A percentile compares a stretch with the other conserved stretches of the same genome.
These are phyloP conservation scores for Colletotrichum plurivorum DNA, from an alignment of 2,329 filamentous ascomycete species.

Conservation along the genomic window DNA sequence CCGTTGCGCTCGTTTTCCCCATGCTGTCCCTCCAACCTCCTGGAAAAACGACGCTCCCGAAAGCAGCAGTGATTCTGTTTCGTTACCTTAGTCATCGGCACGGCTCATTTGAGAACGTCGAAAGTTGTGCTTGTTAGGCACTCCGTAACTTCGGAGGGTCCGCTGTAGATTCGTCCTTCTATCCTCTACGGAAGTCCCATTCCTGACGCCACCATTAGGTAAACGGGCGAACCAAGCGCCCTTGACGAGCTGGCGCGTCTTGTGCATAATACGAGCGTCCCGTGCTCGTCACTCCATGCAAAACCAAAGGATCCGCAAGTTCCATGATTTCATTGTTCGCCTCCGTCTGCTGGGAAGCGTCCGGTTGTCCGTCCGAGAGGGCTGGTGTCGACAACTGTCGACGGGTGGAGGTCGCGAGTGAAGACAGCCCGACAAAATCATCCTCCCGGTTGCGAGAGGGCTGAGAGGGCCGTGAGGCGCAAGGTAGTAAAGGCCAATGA, in stretches of 20 bases:
- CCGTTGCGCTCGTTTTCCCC: constrained; percentile 25
- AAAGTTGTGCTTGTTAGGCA: neutral
- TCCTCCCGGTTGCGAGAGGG: too few relatives aligned
- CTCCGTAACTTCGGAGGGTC: constrained; percentile 17
- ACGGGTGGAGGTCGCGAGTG: too few relatives aligned
- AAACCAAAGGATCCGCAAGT: neutral
- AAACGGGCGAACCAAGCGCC: neutral
- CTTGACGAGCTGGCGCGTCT: neutral
- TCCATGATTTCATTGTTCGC: too few relatives aligned
- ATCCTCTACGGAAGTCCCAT: constrained; percentile 4
- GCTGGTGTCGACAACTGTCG: too few relatives aligned
- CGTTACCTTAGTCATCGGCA: constrained; percentile 32
- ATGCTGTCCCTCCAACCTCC: constrained; percentile 22
- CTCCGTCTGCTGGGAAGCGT: neutral
- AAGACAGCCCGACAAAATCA: too few relatives aligned
- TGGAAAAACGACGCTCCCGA: constrained; percentile 20
- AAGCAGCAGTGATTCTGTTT: constrained; percentile 23
- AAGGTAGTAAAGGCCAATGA: too few relatives aligned
- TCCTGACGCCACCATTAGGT: neutral
- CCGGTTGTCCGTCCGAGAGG: too few relatives aligned
- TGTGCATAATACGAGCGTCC: neutral
- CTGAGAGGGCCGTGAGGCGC: too few relatives aligned
- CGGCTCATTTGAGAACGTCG: constrained; percentile 18
- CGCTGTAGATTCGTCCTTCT: constrained; percentile 9
- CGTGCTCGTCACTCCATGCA: neutral